Evolutionary conservation across 2,329 filamentous ascomycete species (phyloP).

Genomic region (Didymella pomorum): DNA sequence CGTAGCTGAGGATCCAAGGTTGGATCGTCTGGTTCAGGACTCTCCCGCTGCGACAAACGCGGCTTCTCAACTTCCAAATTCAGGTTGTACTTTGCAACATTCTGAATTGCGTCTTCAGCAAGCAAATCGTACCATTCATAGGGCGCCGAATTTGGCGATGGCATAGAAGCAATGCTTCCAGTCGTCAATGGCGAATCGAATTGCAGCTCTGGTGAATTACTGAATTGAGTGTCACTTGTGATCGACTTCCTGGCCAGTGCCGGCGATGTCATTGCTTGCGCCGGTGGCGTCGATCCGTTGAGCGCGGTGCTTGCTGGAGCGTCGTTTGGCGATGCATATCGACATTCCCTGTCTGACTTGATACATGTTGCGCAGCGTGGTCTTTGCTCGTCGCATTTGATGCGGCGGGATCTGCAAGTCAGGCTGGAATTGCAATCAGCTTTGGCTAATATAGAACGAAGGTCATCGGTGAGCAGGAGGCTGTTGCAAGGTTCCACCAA

Average conservation of each 20-base stretch:
- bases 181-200: constrained; percentile 44
- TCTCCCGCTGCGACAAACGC: constrained; percentile 37
- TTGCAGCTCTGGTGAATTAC: constrained; percentile 41
- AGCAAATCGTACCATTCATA: constrained; percentile 60
- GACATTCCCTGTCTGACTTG: constrained; percentile 55
- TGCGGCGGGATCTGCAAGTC: constrained; percentile 57
- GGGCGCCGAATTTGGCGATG: constrained; percentile 55
- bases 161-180: constrained; percentile 41
- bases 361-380: constrained; percentile 56
- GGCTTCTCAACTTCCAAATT: constrained; percentile 44
- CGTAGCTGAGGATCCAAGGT: constrained; percentile 27
- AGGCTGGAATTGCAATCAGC: constrained; percentile 42
- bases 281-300: constrained; percentile 29
- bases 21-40: constrained; percentile 30
- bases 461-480: not conserved
- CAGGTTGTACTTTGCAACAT: constrained; percentile 44
- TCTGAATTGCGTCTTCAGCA: constrained; percentile 54
- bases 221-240: constrained; percentile 30
- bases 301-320: constrained; percentile 13
- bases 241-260: constrained; percentile 27
- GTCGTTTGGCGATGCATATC: constrained; percentile 44
- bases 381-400: constrained; percentile 61
- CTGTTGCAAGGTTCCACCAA: not conserved
- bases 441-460: not conserved
- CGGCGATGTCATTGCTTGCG: constrained; percentile 31